Evolutionary conservation across 805 yeast genomes (phyloP).

Genomic region (Metschnikowia sp.): DNA sequence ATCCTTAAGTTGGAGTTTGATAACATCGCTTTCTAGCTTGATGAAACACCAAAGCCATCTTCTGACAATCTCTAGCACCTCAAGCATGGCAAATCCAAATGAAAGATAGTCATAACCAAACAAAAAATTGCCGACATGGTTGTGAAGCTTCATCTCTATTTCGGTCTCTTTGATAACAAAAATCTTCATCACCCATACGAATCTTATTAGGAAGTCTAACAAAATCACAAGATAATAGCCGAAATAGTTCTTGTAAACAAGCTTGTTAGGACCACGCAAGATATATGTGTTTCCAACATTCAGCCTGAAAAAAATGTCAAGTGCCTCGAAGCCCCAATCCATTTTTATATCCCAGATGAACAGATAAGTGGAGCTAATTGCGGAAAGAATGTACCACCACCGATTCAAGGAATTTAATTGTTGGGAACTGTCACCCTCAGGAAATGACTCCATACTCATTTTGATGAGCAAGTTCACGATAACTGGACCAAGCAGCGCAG

Average conservation of each 20-base stretch:
- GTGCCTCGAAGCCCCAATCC: constrained; percentile 80
- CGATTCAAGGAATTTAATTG: constrained; percentile 24
- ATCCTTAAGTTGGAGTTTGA: constrained; percentile 25
- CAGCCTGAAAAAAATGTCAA: constrained; percentile 30
- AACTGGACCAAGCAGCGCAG: constrained; percentile 51
- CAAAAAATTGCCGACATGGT: constrained; percentile 21
- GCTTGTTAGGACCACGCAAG: constrained; percentile 19
- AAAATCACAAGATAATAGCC: constrained; percentile 57
- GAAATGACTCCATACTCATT: constrained; percentile 10
- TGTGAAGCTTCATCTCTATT: constrained; percentile 13
- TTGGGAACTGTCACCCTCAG: constrained; percentile 3
- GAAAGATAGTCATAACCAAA: constrained; percentile 41
- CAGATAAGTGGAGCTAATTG: constrained; percentile 71
- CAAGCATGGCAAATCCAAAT: constrained; percentile 63
- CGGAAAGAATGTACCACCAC: constrained; percentile 43
- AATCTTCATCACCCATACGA: constrained; percentile 68
- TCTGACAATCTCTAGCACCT: constrained; percentile 71
- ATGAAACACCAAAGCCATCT: constrained; percentile 89
- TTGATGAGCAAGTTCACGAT: constrained; percentile 25
- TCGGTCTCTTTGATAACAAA: constrained; percentile 33
- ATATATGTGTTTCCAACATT: constrained; percentile 7
- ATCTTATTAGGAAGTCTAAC: constrained; percentile 65
- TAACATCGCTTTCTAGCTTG: constrained; percentile 76
- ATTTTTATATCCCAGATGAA: constrained; percentile 84
- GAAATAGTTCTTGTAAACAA: constrained; percentile 24